Conservation (phyloP, 2,329 filamentous ascomycete genomes). For the Venturiaceae sp. region DNA sequence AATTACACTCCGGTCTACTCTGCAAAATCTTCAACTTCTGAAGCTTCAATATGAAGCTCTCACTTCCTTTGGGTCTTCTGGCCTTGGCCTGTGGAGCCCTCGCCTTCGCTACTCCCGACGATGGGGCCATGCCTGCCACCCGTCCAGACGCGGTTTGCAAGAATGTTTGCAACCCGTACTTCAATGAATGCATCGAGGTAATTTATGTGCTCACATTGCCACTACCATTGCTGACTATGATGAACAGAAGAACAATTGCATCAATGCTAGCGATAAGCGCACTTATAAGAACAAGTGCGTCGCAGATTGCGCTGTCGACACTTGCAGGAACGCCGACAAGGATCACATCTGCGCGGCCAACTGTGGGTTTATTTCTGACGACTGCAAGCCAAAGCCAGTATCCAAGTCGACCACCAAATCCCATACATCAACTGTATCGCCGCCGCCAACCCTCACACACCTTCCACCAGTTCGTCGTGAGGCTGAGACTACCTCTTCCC, state of each 20-base stretch:
- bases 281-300: too few relatives aligned
- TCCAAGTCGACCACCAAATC: too few relatives aligned
- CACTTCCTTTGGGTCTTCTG: neutral
- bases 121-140: neutral
- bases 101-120: neutral
- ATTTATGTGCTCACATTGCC: neutral
- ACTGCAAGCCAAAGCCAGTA: too few relatives aligned
- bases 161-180: neutral
- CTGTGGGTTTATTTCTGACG: too few relatives aligned
- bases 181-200: neutral
- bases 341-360: too few relatives aligned
- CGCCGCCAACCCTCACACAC: too few relatives aligned
- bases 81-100: neutral
- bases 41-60: neutral
- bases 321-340: too few relatives aligned
- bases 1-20: too few relatives aligned
- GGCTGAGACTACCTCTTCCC: too few relatives aligned
- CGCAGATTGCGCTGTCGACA: too few relatives aligned
- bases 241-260: neutral
- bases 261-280: neutral
- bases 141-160: neutral
- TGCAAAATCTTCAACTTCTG: neutral
- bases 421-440: too few relatives aligned
- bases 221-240: neutral
- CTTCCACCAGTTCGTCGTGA: too few relatives aligned